Base-by-base conservation (phyloP, 2,329 filamentous ascomycete species). In the Botrytis porri region DNA sequence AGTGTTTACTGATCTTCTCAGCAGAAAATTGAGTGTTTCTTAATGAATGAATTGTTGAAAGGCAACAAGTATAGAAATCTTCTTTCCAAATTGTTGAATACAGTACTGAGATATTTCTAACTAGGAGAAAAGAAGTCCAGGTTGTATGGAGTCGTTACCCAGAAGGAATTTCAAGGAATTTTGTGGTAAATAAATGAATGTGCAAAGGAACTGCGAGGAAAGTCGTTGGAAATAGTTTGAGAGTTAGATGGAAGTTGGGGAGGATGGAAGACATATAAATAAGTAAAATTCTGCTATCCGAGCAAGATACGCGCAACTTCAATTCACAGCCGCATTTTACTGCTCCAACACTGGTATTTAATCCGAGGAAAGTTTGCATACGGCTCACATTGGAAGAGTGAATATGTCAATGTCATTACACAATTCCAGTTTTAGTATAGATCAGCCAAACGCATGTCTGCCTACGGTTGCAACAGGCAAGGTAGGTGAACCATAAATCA, bases 361-460 rank as follows among this genome's bases (percentile, higher is more conserved):
- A 29, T 8, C 9, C 6, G 3, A 57, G 22, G 3, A 16, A 57
- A 67, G 0, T 32, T 67, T 57, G 22, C 29, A 32, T 6, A 41
- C 35, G 20, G n/a, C n/a, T 16, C 35, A 69, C 14, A 69, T 18
- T 25, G 4, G 8, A 10, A 41, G 22, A 57, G 65, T 59, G 65
- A 69, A 69, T 69, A 16, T 45, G 25, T 14, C 1, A 1, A 41
- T 41, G 7, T n/a, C 16, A 32, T 41, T 0, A 3, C 3, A 39
- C 9, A 29, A 20, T 8, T 3, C 10, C 4, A 8, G 1, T 37
- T 4, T 16, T 5, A 1, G n/a, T 43, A 29, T 25, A 9, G n/a
- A 10, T 63, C 18, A 62, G 4, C 9, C 39, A 43, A 43, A 43
- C 8, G 20, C 5, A 29, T 16, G 5, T 57, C 14, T 9, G 6